Percentiles rank a stretch among this genome's conserved stretches.
These are phyloP conservation scores for Xylariaceae sp. DNA, from an alignment of 2,329 filamentous ascomycete species.

Conservation along the genomic window DNA sequence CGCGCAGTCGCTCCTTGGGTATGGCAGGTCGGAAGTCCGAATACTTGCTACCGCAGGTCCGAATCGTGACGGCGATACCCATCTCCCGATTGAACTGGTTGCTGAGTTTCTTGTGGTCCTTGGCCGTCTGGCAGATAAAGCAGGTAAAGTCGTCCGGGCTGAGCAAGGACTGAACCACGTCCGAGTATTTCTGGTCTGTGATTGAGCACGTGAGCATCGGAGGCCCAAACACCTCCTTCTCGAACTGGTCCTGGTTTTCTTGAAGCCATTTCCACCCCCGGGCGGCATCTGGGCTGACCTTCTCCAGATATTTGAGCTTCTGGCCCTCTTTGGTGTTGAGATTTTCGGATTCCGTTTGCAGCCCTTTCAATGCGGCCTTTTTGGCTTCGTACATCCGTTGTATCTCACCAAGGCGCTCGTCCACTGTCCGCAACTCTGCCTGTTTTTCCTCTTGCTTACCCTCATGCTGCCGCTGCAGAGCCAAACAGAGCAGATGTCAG, in stretches of 20 bases:
- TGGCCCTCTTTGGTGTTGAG: slow-evolving; percentile 73
- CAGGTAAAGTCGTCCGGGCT: slow-evolving; percentile 50
- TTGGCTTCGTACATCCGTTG: slow-evolving; percentile 38
- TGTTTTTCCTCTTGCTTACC: slow-evolving; percentile 49
- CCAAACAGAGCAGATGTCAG: slow-evolving; percentile 10
- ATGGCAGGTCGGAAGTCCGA: slow-evolving; percentile 51
- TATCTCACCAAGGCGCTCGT: slow-evolving; percentile 34
- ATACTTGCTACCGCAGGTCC: slow-evolving; percentile 53
- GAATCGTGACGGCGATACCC: slow-evolving; percentile 66
- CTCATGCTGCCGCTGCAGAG: slow-evolving; percentile 53
- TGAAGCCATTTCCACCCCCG: slow-evolving; percentile 79
- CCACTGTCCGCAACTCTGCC: slow-evolving; percentile 34
- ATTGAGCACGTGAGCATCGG: slow-evolving; percentile 75
- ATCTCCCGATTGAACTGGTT: slow-evolving; percentile 57
- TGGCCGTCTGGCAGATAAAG: slow-evolving; percentile 70
- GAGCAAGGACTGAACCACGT: slow-evolving; percentile 49
- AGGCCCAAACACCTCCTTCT: slow-evolving; percentile 73
- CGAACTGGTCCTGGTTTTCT: slow-evolving; percentile 61
- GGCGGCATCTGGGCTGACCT: slow-evolving; percentile 56
- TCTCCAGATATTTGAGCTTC: slow-evolving; percentile 60
- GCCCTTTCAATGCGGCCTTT: slow-evolving; percentile 33
- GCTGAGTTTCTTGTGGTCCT: slow-evolving; percentile 71
- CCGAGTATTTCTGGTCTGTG: slow-evolving; percentile 61
- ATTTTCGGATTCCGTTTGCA: slow-evolving; percentile 46
- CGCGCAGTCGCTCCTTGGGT: slow-evolving; percentile 46